Base-by-base conservation (phyloP, 2,329 filamentous ascomycete genomes). In the Leptographium procerum region DNA sequence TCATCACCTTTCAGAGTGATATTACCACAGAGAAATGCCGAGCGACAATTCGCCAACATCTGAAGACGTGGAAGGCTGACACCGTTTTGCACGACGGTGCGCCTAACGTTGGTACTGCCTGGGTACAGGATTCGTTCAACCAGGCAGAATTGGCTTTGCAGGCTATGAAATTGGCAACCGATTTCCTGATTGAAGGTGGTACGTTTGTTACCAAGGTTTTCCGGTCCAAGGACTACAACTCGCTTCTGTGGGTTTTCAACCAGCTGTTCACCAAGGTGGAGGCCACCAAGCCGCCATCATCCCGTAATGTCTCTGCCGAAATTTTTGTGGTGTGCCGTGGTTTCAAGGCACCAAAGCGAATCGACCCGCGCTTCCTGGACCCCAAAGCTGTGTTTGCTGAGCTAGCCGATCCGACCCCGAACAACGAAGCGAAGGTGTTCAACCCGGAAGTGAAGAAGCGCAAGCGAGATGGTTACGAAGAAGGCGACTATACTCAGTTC, bases 131-230 rank as follows among this genome's bases (percentile, higher is more conserved):
- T 77, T 94, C 94, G 51, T 99, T 96, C 80, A 92, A 92, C 62
- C 94, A 99, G 73, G 94, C 92, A 60, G 92, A 97, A 73, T 77
- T 99, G 56, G 90, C 88, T 14, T 76, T 99, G 58, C 89, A 96
- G 70, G 88, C 89, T 10, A 80, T 99, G 79, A 96, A 95, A 71
- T 77, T 99, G 59, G 94, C 94, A 3, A 96, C 91, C 0, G 92
- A 99, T 65, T 99, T 99, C 66, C 74, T 99, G 59, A 80, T 84
- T 22, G 87, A 92, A 70, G 90, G 91, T 52, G 94, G 94, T 63
- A 92, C 86, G 10, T 97, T 97, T 64, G 91, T 97, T 51, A 97
- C 92, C 58, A 99, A 99, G 74, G 89, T 99, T 50, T 99, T 99
- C 78, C 79, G 94, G 62, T 95, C 89, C 36, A 97, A 96, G 70